Base-by-base conservation (phyloP, 805 yeast genomes). In the Candida sonorensis region DNA sequence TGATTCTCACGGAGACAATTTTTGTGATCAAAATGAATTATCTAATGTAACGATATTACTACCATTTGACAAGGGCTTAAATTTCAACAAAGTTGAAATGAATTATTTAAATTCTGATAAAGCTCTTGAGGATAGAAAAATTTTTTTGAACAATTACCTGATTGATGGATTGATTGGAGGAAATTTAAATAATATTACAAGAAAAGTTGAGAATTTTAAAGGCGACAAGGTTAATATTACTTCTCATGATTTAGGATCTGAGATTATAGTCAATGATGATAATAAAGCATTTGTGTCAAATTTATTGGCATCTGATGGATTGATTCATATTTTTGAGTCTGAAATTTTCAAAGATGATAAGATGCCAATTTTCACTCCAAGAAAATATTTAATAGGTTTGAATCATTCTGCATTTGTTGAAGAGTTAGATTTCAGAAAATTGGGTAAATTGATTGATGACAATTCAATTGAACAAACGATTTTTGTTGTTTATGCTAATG, bases 341-440 rank as follows among this genome's bases (percentile, higher is more conserved):
- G 33, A 57, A 7, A 30, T 53, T 12, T 42, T 57, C 34, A 31
- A 38, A 17, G 10, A 38, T 12, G 29, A 39, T 8, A 25, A 31
- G 11, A 17, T 51, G 40, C 56, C 62, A 0, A 21, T 38, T 2
- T 71, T 75, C 44, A 74, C 75, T 20, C 72, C 75, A 1, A 64
- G 75, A 41, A 79, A 75, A 47, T 69, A 75, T 42, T 51, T 81
- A 3, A 59, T 72, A 32, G 86, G 83, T 0, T 50, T 77, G 27
- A 69, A 76, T 37, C 76, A 75, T 31, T 63, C 78, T 3, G 64
- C 64, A 17, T 76, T 84, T 51, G 88, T 83, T 5, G 67, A 70
- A n/a, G 94, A 85, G 45, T 43, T 85, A 11, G 63, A 72, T 27
- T 71, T 83, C 33, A 69, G 87, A 36, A 67, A 70, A 10, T 55